These are phyloP conservation scores for Priceomyces medius DNA, from an alignment of 805 yeast genomes.

Conservation along the genomic window DNA sequence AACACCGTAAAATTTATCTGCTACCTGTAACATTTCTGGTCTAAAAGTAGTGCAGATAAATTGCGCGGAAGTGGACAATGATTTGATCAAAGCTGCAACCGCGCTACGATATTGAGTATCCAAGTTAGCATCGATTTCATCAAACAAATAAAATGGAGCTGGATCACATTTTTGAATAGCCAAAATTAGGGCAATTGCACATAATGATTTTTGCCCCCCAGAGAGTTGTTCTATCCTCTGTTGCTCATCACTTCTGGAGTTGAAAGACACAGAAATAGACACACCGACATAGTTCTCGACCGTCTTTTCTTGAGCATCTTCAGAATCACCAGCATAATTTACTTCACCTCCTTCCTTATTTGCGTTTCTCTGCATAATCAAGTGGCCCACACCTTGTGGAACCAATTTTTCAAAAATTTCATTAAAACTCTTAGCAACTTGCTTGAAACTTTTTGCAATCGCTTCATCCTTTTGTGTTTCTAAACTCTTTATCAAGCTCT, in stretches of 20 bases:
- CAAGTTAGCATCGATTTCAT: slow-evolving; percentile 94
- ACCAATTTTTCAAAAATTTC: slow-evolving; percentile 78
- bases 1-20: slow-evolving; percentile 86
- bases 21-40: slow-evolving; percentile 85
- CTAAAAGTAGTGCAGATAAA: slow-evolving; percentile 96
- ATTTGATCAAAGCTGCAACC: slow-evolving; percentile 73
- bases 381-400: slow-evolving; percentile 75
- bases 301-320: slow-evolving; percentile 17
- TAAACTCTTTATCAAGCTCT: slow-evolving; percentile 63
- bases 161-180: slow-evolving; percentile 96
- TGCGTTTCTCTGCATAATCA: slow-evolving; percentile 58
- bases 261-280: slow-evolving; percentile 84
- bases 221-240: slow-evolving; percentile 86
- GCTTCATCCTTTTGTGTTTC: slow-evolving; percentile 82
- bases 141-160: slow-evolving; percentile 94
- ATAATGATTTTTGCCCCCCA: slow-evolving; percentile 96
- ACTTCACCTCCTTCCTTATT: background rate
- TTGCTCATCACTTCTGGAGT: slow-evolving; percentile 81
- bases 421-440: slow-evolving; percentile 70
- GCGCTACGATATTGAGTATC: slow-evolving; percentile 90
- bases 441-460: slow-evolving; percentile 71
- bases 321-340: slow-evolving; percentile 13
- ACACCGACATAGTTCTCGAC: slow-evolving; percentile 75
- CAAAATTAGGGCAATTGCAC: slow-evolving; percentile 89
- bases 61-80: slow-evolving; percentile 70